Evolutionary conservation across 2,329 filamentous ascomycete genomes (phyloP), one percentile per base, ranked within the genome.

Genomic region (Fusarium piperis): DNA sequence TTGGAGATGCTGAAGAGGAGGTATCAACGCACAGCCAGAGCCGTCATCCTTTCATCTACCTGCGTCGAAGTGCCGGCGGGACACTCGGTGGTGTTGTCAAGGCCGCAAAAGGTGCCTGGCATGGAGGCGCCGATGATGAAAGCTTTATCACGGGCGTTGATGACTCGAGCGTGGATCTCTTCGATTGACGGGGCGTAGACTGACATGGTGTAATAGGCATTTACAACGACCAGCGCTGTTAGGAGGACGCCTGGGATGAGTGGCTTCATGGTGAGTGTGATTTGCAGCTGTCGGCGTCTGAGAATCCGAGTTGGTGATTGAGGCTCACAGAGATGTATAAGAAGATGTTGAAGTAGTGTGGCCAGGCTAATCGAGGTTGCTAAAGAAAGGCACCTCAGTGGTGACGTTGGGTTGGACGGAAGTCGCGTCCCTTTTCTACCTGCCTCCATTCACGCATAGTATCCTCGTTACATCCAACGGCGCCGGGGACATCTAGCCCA

Each of bases 111-210:
- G 0, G 78, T 79, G 52, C 71, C 78, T 3, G 78, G 77, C 2
- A 30, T 44, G 0, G 67, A 32, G 6, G 76, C 75, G 0, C 78
- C 78, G 6, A 81, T 76, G 23, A 79, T 61, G 58, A 80, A 80
- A 6, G 72, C 66, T 8, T 59, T 69, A 36, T 74, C 55, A 2
- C 70, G 64, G 3, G 78, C 79, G 46, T 80, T 76, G 73, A 80
- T 72, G n/a, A 65, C 39, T 6, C 71, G 71, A 26, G 53, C 66
- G 30, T 79, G 72, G 16, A 80, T 65, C 3, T 72, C 28, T 4
- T 71, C 72, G 1, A 65, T 8, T 0, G 62, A 32, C 1, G 79
- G 78, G 0, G 73, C 64, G 58, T 76, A 78, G 15, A 76, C 72
- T 0, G 69, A 71, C 33, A 80, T 65, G 10, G 75, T 73, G 60